Conservation (phyloP, 768 basidiomycete species). For the Aureoboletus auriporus region DNA sequence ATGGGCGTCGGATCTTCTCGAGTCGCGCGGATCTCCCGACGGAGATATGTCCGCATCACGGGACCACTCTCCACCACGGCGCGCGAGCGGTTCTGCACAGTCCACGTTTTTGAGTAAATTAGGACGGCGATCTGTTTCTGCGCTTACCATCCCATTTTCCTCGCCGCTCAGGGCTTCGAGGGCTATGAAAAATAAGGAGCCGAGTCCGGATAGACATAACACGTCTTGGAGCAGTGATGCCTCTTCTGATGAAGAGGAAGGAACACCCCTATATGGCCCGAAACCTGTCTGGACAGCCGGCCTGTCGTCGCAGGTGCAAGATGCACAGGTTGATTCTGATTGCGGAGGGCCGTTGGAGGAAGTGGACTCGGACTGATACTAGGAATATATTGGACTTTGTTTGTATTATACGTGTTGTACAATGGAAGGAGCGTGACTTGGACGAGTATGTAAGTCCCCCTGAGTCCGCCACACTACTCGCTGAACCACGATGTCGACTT, state of each 20-base stretch:
- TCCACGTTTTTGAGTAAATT: slow-evolving; percentile 41
- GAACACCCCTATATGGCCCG: slow-evolving; percentile 17
- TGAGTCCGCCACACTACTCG: slow-evolving; percentile 2
- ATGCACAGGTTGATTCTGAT: slow-evolving; percentile 15
- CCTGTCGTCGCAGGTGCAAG: slow-evolving; percentile 5
- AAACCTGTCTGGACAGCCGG: slow-evolving; percentile 7
- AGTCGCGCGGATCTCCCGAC: slow-evolving; percentile 23
- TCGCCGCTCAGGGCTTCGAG: slow-evolving; percentile 19
- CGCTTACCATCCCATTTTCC: slow-evolving; percentile 36
- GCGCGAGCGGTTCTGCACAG: slow-evolving; percentile 12
- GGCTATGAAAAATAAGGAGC: slow-evolving; percentile 21
- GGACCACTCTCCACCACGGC: slow-evolving; percentile 8
- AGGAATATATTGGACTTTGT: not conserved
- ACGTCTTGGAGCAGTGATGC: slow-evolving; percentile 58
- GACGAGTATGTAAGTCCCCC: slow-evolving; percentile 11
- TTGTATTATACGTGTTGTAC: not conserved
- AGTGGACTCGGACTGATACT: slow-evolving; percentile 19
- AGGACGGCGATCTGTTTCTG: slow-evolving; percentile 42
- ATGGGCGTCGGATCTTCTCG: slow-evolving; percentile 44
- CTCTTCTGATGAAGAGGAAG: slow-evolving; percentile 50
- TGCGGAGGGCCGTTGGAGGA: slow-evolving; percentile 13
- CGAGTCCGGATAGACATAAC: slow-evolving; percentile 31
- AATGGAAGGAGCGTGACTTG: too few relatives aligned
- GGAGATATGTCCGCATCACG: slow-evolving; percentile 11
- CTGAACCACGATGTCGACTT: slow-evolving; percentile 10